Evolutionary conservation across 2,329 filamentous ascomycete genomes (phyloP), one percentile per base, ranked within the genome.

Genomic region (Dactylonectria estremocensis): DNA sequence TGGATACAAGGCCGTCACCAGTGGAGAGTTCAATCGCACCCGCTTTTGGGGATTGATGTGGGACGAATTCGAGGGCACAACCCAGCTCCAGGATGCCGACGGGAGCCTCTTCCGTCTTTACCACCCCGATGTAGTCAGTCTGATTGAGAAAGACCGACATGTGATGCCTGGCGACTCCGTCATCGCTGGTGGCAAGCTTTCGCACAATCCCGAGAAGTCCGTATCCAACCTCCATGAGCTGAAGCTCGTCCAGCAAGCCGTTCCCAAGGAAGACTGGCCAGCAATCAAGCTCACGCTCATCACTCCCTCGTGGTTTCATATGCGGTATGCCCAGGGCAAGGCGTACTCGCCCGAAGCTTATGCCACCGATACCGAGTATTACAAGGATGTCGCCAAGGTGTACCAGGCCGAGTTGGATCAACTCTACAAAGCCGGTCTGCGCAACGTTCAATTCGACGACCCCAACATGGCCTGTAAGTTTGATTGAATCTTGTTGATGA

Each of bases 381-480:
- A 91, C 76, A 82, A 80, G 48, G 90, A 91, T 69, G 89, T 92
- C 22, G 89, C 90, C 71, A 88, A 87, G 80, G 89, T 90, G 18
- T 92, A 91, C 77, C 87, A 89, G 74, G 85, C 80, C n/a, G 90
- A 92, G 78, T 80, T 92, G 56, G 84, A 85, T 65, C 83, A 87
- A 74, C 81, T 92, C 13, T 91, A 92, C 77, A 83, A 89, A 62
- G 88, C 88, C 18, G 90, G 90, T 1, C 83, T 90, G 70, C 82
- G 90, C 31, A 91, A 91, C 71, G 87, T 91, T n/a, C 90, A 92
- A 76, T 90, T 90, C 55, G 90, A 92, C 69, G 90, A 92, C 76
- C 90, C 90, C 1, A 89, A 90, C 64, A 86, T 92, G 79, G 89
- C 89, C 14, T 92, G 90, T 91, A 80, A 82, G 89, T 81, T 43